These are phyloP conservation scores for Juglanconis juglandina DNA, from an alignment of 2,329 filamentous ascomycete genomes.

Conservation along the genomic window DNA sequence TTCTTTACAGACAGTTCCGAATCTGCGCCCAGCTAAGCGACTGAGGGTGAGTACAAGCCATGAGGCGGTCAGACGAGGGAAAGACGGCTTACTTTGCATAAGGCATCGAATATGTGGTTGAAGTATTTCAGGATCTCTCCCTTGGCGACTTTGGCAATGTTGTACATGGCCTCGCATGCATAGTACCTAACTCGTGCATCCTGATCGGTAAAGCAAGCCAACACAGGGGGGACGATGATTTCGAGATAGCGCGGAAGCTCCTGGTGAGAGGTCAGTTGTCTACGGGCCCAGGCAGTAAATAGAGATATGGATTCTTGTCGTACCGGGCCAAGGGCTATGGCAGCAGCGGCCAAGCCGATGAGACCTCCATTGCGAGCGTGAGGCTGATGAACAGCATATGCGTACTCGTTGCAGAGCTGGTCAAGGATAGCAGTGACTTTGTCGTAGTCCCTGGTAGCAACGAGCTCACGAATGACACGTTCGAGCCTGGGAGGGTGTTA, in stretches of 20 bases:
- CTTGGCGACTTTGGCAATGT: constrained; percentile 98
- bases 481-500: constrained; percentile 63
- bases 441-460: constrained; percentile 71
- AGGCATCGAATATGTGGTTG: constrained; percentile 95
- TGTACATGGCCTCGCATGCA: constrained; percentile 99
- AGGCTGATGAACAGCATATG: constrained; percentile 93
- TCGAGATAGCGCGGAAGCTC: constrained; percentile 89
- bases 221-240: constrained; percentile 90
- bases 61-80: neutral
- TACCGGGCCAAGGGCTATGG: constrained; percentile 90
- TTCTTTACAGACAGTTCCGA: constrained; percentile 98
- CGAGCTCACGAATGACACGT: constrained; percentile 80
- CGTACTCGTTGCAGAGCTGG: constrained; percentile 95
- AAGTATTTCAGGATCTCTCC: constrained; percentile 96
- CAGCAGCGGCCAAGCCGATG: constrained; percentile 91
- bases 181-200: constrained; percentile 97
- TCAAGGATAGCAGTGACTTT: constrained; percentile 85
- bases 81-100: constrained; percentile 74
- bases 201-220: constrained; percentile 97
- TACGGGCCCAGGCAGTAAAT: neutral
- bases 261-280: constrained; percentile 39
- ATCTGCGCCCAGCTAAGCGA: constrained; percentile 78
- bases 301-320: constrained; percentile 33
- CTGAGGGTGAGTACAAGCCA: constrained; percentile 6
- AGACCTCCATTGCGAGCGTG: constrained; percentile 94